Evolutionary conservation across 176 grass and related monocot species (phyloP), one percentile per base, ranked within the genome.

Genomic region (Tillandsia leiboldiana): DNA sequence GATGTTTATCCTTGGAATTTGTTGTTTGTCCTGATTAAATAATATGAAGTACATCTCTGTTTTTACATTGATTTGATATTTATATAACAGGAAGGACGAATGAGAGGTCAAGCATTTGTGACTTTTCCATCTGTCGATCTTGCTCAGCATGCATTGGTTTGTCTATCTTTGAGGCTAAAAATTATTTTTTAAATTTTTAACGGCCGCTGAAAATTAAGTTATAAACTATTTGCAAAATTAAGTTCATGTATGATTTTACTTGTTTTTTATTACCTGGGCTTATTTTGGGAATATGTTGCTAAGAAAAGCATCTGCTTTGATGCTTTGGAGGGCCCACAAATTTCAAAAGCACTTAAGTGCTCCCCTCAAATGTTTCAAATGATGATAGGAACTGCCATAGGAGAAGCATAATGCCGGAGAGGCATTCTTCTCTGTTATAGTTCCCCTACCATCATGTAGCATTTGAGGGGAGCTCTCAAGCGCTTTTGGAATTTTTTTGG

Each of bases 31-130:
- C 17, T 61, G 56, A 58, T 58, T 13, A 58, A 20, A n/a, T 13
- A 6, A 20, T 58, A 58, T 20, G 28, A 29, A 67, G 0, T 42
- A 9, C 29, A 70, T 73, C 51, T 76, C 18, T 64, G 5, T 73
- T 81, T 70, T 50, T 66, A 2, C 49, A 71, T 57, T 68, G 26
- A 52, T 68, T 64, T 75, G 66, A 57, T 80, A 29, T 70, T 89
- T 23, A 50, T 71, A 17, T 78, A 73, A 4, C 72, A 96, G 94
- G 89, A 90, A 72, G 89, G 94, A 47, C 80, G 89, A 42, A 92
- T 97, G 89, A 78, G 84, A 17, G 94, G 94, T 17, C 94, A 97
- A 87, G 89, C 94, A 22, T 97, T 97, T 58, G 84, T 97, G 79
- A 97, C 89, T 57, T 97, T 97, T 87, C 86, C 89, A 49, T 90